These are phyloP conservation scores for Anisodus tanguticus DNA, from an alignment of 257 asterid genomes.

Conservation along the genomic window DNA sequence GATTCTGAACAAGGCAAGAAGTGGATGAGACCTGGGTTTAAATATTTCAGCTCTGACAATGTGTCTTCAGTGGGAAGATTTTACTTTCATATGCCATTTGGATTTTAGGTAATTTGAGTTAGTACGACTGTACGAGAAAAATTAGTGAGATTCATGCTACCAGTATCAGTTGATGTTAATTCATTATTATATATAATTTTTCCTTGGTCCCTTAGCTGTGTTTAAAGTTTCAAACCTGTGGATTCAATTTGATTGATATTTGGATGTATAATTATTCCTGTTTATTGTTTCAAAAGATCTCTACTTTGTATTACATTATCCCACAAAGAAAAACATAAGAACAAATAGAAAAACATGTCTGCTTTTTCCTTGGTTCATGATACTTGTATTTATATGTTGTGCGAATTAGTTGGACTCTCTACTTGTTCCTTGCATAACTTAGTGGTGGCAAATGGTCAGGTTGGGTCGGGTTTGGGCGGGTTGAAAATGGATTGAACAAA, in stretches of 20 bases:
- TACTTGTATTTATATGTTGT: neutral
- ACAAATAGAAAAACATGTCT: slow-evolving; percentile 8
- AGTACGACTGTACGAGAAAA: neutral
- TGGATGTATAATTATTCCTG: slow-evolving; percentile 16
- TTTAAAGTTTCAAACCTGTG: neutral
- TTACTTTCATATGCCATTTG: neutral
- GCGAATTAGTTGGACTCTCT: neutral
- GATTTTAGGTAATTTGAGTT: neutral
- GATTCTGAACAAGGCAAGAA: neutral
- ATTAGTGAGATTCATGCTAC: neutral
- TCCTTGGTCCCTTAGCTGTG: neutral
- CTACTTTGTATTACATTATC: neutral
- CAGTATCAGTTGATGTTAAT: neutral
- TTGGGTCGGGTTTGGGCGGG: too few species aligned
- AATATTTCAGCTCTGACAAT: neutral
- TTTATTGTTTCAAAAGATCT: neutral
- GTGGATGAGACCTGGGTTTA: neutral
- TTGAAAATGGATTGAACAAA: too few species aligned
- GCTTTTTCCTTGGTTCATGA: neutral
- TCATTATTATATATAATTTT: neutral
- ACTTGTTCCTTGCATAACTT: too few species aligned
- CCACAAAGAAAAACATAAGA: neutral
- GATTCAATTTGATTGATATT: slow-evolving; percentile 12
- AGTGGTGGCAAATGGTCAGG: too few species aligned
- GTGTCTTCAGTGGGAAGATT: too few species aligned